Percentiles rank a stretch among this genome's conserved stretches.
phyloP scores from a whole-genome alignment of 2,329 filamentous ascomycete species.

The Colletotrichum sp. region DNA sequence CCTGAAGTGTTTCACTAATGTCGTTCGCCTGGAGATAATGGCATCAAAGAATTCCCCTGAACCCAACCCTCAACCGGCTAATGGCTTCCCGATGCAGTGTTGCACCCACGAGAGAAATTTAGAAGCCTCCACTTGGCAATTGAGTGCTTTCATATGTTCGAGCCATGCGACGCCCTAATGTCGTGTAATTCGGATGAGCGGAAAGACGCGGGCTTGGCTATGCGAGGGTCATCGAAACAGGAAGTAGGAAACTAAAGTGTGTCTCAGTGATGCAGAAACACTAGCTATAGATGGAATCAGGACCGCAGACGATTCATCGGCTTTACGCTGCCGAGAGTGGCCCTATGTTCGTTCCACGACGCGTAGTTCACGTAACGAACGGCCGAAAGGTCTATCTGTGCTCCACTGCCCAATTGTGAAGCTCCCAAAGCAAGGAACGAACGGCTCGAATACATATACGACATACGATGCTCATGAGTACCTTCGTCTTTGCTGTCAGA shows the following conservation, averaged over 20 bases:
- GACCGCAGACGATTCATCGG: neutral
- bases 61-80: neutral
- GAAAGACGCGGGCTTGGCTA: neutral
- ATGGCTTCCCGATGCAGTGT: neutral
- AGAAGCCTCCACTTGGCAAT: neutral
- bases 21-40: neutral
- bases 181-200: neutral
- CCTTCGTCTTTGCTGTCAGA: fast-evolving
- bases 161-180: neutral
- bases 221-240: neutral
- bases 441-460: neutral
- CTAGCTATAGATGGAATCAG: neutral
- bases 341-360: neutral
- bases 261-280: neutral
- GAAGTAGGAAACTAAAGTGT: neutral
- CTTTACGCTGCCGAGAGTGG: neutral
- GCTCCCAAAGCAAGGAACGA: neutral
- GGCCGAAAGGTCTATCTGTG: neutral
- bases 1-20: neutral
- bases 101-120: neutral
- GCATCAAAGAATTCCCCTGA: neutral
- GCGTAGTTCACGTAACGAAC: neutral
- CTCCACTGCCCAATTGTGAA: neutral
- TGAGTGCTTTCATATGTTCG: neutral
- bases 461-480: neutral